These are phyloP conservation scores for Aureobasidium vineae DNA, from an alignment of 2,329 filamentous ascomycete genomes.

Conservation along the genomic window DNA sequence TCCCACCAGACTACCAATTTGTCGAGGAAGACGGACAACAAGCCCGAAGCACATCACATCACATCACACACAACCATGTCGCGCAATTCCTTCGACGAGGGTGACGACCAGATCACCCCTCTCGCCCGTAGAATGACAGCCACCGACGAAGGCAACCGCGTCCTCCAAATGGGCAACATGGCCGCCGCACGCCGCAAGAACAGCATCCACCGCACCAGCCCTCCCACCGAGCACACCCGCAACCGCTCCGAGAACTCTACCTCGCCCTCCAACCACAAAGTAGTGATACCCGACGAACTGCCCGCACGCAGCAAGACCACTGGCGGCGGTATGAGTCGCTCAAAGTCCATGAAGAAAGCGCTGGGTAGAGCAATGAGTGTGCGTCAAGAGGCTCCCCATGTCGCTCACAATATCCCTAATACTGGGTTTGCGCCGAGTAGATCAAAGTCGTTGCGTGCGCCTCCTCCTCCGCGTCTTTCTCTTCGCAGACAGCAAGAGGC, in stretches of 20 bases:
- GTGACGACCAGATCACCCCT: slow-evolving; percentile 21
- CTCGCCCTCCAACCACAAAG: neutral
- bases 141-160: slow-evolving; percentile 18
- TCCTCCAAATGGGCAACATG: slow-evolving; percentile 2
- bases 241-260: neutral
- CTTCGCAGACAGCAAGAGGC: neutral
- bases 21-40: neutral
- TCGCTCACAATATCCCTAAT: slow-evolving; percentile 6
- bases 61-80: slow-evolving; percentile 10
- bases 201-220: slow-evolving; percentile 13
- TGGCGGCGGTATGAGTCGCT: slow-evolving; percentile 10
- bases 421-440: slow-evolving; percentile 18
- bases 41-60: neutral
- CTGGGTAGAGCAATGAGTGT: neutral
- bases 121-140: neutral
- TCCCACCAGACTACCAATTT: neutral
- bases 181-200: slow-evolving; percentile 23
- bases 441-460: slow-evolving; percentile 19
- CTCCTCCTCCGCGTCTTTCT: slow-evolving; percentile 4
- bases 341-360: slow-evolving; percentile 13
- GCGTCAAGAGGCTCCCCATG: neutral
- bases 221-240: neutral
- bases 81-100: slow-evolving; percentile 24
- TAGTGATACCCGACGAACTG: slow-evolving; percentile 7
- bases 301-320: slow-evolving; percentile 6